Evolutionary conservation across 768 basidiomycete species (phyloP).

Genomic region (Kwoniella mangroviensis): DNA sequence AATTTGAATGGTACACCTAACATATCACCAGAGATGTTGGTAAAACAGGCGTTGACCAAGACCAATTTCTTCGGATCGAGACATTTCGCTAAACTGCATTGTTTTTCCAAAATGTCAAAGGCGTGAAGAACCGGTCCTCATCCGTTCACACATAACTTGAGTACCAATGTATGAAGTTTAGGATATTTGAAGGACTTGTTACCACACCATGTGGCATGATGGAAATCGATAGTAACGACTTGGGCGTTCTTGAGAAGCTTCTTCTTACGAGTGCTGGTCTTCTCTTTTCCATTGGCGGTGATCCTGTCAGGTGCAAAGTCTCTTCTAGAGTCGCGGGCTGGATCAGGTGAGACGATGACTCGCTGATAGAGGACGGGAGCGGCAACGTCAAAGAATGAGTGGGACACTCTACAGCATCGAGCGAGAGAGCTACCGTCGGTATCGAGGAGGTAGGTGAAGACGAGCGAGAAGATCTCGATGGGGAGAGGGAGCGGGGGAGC

Average conservation of each 20-base stretch:
- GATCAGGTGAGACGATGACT: background rate
- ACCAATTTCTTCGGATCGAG: slow-evolving; percentile 10
- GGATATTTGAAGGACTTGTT: slow-evolving; percentile 20
- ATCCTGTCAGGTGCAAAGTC: slow-evolving; percentile 1
- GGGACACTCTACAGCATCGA: slow-evolving; percentile 1
- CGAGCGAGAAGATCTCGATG: background rate
- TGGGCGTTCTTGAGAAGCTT: slow-evolving; percentile 12
- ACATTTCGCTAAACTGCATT: slow-evolving; percentile 3
- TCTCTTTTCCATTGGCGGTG: slow-evolving; percentile 10
- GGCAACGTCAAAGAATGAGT: slow-evolving; percentile 3
- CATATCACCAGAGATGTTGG: background rate
- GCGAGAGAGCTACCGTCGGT: background rate
- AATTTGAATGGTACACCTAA: slow-evolving; percentile 3
- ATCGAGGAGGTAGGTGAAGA: slow-evolving; percentile 3
- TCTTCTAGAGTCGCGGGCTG: background rate
- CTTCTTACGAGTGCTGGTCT: slow-evolving; percentile 14
- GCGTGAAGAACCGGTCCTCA: slow-evolving; percentile 1
- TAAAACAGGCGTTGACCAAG: too few relatives aligned
- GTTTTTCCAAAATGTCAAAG: slow-evolving; percentile 7
- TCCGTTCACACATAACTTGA: background rate
- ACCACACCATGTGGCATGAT: slow-evolving; percentile 16
- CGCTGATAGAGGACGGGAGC: slow-evolving; percentile 3
- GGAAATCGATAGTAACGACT: slow-evolving; percentile 2
- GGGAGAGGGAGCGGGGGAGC: background rate
- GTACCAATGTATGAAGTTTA: slow-evolving; percentile 8